Conservation (phyloP, 495 filamentous ascomycete genomes). For the Trypethelium eluteriae region DNA sequence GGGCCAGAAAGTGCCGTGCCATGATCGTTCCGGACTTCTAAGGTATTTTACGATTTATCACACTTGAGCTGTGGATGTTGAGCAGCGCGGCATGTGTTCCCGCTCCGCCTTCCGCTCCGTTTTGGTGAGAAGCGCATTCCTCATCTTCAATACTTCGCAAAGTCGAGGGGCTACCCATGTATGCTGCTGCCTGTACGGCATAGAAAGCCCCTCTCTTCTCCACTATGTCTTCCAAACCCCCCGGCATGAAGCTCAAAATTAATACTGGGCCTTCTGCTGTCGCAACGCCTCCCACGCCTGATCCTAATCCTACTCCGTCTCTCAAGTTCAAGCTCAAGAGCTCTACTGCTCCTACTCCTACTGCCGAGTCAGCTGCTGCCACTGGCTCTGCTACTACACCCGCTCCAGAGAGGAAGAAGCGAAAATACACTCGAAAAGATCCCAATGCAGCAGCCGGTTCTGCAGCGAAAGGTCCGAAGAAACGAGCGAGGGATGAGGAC, state of each 20-base stretch:
- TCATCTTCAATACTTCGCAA: too few species aligned
- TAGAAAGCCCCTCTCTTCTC: neutral
- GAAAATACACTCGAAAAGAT: constrained; percentile 30
- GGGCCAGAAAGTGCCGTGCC: neutral
- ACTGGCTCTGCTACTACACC: constrained; percentile 19
- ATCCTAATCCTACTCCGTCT: constrained; percentile 38
- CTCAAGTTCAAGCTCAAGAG: constrained; percentile 19
- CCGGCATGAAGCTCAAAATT: constrained; percentile 10
- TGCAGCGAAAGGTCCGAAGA: constrained; percentile 41
- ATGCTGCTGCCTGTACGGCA: neutral
- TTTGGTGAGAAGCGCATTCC: neutral
- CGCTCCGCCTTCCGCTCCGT: neutral
- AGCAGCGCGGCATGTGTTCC: neutral
- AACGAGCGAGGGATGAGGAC: constrained; percentile 39
- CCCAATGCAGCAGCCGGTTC: constrained; percentile 32
- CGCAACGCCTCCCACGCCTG: neutral
- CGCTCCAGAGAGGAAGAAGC: constrained; percentile 21
- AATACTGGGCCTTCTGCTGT: neutral
- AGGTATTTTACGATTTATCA: neutral
- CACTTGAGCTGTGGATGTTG: too few species aligned
- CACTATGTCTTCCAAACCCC: constrained; percentile 9
- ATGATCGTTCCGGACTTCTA: neutral
- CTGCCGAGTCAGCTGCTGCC: constrained; percentile 17
- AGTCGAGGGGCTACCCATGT: too few species aligned
- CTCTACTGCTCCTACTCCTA: constrained; percentile 12